Conservation (phyloP, 2,329 filamentous ascomycete species). For the Pseudocercospora vitis region DNA sequence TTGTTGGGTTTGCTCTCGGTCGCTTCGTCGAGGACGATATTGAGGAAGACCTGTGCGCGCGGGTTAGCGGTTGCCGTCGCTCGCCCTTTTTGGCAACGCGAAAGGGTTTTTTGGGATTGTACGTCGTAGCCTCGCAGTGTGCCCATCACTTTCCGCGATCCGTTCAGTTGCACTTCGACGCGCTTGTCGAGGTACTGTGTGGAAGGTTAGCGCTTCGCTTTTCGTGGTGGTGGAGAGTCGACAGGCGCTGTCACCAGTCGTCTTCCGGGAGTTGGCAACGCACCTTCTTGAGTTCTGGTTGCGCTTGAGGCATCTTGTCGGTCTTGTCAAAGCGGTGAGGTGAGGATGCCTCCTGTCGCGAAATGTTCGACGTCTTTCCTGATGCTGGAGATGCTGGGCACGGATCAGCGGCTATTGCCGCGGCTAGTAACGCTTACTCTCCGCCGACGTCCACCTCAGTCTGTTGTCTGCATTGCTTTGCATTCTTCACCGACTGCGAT, state of each 20-base stretch:
- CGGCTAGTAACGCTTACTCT: no score
- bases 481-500: no score
- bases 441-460: no score
- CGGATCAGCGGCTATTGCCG: no score
- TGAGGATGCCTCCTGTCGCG: no score
- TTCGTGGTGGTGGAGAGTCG: slow-evolving; percentile 2
- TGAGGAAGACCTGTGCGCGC: slow-evolving; percentile 83
- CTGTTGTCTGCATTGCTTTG: no score
- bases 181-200: slow-evolving; percentile 98
- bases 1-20: slow-evolving; percentile 91
- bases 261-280: slow-evolving; percentile 21
- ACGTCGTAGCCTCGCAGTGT: slow-evolving; percentile 96
- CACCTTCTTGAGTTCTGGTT: slow-evolving; percentile 99
- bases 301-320: slow-evolving; percentile 99
- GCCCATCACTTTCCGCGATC: slow-evolving; percentile 94
- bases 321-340: no score
- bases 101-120: no score
- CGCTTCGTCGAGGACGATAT: slow-evolving; percentile 95
- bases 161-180: slow-evolving; percentile 95
- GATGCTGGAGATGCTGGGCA: no score
- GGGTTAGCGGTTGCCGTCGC: no score
- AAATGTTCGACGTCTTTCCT: no score
- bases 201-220: slow-evolving; percentile 6
- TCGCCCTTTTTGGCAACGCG: no score
- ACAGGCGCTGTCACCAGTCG: neutral